Conservation (phyloP, 1,284 basidiomycete species). For the Moesziomyces parantarcticus region DNA sequence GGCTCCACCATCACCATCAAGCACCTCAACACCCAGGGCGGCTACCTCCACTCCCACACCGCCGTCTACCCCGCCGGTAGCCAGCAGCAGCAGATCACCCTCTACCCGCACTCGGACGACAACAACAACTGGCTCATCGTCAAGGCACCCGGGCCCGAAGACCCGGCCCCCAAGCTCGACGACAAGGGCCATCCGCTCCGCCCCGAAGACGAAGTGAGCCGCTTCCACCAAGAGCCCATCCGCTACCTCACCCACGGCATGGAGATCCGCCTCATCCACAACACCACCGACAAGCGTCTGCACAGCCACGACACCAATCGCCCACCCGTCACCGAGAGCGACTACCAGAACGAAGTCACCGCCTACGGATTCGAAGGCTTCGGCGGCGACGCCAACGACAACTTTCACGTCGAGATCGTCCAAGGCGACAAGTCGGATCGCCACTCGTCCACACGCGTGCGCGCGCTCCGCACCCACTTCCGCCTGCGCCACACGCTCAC, state of each 20-base stretch:
- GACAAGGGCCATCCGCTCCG: constrained; percentile 56
- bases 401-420: constrained; percentile 92
- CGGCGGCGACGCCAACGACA: constrained; percentile 88
- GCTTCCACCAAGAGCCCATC: constrained; percentile 71
- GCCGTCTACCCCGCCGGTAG: constrained; percentile 81
- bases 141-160: constrained; percentile 70
- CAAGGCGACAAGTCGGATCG: constrained; percentile 71
- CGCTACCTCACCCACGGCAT: constrained; percentile 76
- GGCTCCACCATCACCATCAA: constrained; percentile 86
- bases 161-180: constrained; percentile 70
- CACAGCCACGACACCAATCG: constrained; percentile 90
- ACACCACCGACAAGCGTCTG: constrained; percentile 82
- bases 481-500: constrained; percentile 84
- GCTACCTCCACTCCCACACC: constrained; percentile 93
- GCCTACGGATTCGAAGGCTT: constrained; percentile 91
- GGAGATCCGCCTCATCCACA: constrained; percentile 85
- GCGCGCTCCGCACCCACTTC: constrained; percentile 85
- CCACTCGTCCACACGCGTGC: constrained; percentile 73
- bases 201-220: constrained; percentile 52
- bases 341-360: constrained; percentile 99
- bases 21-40: constrained; percentile 95
- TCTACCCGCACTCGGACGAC: constrained; percentile 92
- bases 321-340: constrained; percentile 95
- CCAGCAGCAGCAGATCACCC: constrained; percentile 93
- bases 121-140: constrained; percentile 91